Evolutionary conservation across 768 basidiomycete genomes (phyloP).

Genomic region (Tephrocybe sp.): DNA sequence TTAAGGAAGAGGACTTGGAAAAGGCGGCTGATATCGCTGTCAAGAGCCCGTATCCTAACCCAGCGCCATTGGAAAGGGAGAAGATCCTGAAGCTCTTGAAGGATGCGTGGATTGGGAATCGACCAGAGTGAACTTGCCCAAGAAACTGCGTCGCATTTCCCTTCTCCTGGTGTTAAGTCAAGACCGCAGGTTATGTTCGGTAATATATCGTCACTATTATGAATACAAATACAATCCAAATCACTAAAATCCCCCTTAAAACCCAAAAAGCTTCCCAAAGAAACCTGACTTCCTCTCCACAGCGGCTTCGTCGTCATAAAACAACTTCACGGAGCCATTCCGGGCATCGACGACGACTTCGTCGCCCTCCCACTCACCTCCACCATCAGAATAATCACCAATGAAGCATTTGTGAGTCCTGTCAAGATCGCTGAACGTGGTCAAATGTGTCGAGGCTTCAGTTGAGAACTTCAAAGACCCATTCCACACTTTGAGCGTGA

Average conservation of each 20-base stretch:
- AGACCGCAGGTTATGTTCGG: too few relatives aligned
- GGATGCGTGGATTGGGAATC: slow-evolving; percentile 30
- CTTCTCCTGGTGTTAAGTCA: too few relatives aligned
- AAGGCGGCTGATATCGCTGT: slow-evolving; percentile 36
- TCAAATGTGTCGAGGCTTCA: slow-evolving; percentile 22
- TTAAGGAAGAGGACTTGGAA: slow-evolving; percentile 40
- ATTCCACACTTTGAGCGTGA: slow-evolving; percentile 28
- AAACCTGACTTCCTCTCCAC: slow-evolving; percentile 17
- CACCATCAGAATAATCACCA: slow-evolving; percentile 29
- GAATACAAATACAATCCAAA: neutral
- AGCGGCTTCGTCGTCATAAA: slow-evolving; percentile 33
- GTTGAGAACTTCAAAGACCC: slow-evolving; percentile 30
- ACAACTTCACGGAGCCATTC: slow-evolving; percentile 35
- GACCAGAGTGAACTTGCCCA: slow-evolving; percentile 19
- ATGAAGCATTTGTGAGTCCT: slow-evolving; percentile 33
- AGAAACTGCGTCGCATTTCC: neutral
- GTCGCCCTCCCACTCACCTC: slow-evolving; percentile 34
- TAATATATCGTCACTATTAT: too few relatives aligned
- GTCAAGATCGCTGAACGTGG: slow-evolving; percentile 31
- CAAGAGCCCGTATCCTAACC: slow-evolving; percentile 38
- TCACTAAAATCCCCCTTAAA: neutral
- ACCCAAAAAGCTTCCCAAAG: slow-evolving; percentile 25
- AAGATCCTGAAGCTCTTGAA: slow-evolving; percentile 26
- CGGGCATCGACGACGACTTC: slow-evolving; percentile 30
- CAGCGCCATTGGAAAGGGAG: slow-evolving; percentile 35